Evolutionary conservation across 768 basidiomycete species (phyloP), one percentile per base, ranked within the genome.

Genomic region (Boletus sp.): DNA sequence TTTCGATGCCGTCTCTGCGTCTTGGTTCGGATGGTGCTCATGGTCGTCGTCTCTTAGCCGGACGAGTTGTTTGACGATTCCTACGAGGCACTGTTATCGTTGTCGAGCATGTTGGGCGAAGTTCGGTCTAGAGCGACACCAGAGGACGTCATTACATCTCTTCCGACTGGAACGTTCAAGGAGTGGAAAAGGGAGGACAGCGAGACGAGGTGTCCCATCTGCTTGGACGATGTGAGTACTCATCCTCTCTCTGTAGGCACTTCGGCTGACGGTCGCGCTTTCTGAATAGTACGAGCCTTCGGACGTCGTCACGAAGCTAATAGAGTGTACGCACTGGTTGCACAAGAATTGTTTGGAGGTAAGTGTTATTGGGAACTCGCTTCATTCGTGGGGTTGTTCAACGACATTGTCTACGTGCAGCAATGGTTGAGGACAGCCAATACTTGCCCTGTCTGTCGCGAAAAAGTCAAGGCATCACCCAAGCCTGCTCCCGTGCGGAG

Each of bases 381-480:
- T 36, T 54, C 39, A 7, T 20, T 50, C 24, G 40, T 28, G 33
- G 11, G 44, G 10, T 32, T 36, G 14, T 54, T 45, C 28, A 55
- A 48, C 61, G 58, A 39, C 49, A 28, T 47, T 54, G 32, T 40
- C 12, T 4, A 10, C 51, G 36, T 61, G 12, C 57, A 91, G 87
- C 85, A 90, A 87, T 93, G 91, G 91, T 78, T 93, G 24, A 81
- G 81, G 60, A 78, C 81, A 4, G 89, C 90, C 5, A 83, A 77
- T 50, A 91, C 89, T 0, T 93, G 91, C 60, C 91, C 90, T 14
- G 87, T 92, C 2, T 93, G 90, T 69, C 86, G 90, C 41, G 82
- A 84, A 62, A 73, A 79, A 29, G 86, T 90, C 58, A 67, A 64
- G 47, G 14, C 62, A 12, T 61, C 64, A 2, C 63, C 65, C 32